Conservation (phyloP, 176 grass and related monocot genomes). For the Eleusine coracana region DNA sequence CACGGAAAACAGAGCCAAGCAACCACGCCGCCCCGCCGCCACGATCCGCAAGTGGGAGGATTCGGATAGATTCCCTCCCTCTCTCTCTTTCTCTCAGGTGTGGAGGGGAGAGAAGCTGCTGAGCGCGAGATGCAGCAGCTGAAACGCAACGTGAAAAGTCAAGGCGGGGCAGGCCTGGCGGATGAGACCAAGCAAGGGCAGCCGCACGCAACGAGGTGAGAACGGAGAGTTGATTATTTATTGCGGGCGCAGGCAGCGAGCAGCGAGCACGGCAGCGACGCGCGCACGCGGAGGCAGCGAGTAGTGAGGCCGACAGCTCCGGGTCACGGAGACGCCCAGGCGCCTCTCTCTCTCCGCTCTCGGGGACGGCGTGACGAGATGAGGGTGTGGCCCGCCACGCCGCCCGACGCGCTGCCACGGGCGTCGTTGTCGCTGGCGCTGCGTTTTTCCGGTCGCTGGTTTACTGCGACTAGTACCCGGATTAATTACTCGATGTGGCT, state of each 20-base stretch:
- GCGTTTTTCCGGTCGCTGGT: neutral
- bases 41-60: neutral
- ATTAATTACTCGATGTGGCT: neutral
- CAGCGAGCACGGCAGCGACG: conserved; percentile 23
- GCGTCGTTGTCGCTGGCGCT: neutral
- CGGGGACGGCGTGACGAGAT: neutral
- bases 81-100: neutral
- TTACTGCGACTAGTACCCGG: neutral
- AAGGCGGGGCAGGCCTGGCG: conserved; percentile 16
- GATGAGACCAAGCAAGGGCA: neutral
- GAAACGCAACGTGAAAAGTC: conserved; percentile 38
- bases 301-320: conserved; percentile 14
- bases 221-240: conserved; percentile 44
- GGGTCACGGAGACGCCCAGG: conserved; percentile 36
- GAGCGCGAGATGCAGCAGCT: conserved; percentile 32
- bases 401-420: conserved; percentile 28
- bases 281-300: conserved; percentile 33
- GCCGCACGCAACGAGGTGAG: neutral
- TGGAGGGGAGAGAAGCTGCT: neutral
- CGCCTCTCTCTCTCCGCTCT: neutral
- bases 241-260: conserved; percentile 14
- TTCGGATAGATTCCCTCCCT: conserved; percentile 21
- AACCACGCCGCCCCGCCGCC: neutral
- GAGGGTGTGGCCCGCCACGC: neutral
- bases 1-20: conserved; percentile 18